Percentiles rank a stretch among this genome's conserved stretches.
Evolutionary conservation across 2,329 filamentous ascomycete species (phyloP).

Genomic region (Paraphaeosphaeria minitans): DNA sequence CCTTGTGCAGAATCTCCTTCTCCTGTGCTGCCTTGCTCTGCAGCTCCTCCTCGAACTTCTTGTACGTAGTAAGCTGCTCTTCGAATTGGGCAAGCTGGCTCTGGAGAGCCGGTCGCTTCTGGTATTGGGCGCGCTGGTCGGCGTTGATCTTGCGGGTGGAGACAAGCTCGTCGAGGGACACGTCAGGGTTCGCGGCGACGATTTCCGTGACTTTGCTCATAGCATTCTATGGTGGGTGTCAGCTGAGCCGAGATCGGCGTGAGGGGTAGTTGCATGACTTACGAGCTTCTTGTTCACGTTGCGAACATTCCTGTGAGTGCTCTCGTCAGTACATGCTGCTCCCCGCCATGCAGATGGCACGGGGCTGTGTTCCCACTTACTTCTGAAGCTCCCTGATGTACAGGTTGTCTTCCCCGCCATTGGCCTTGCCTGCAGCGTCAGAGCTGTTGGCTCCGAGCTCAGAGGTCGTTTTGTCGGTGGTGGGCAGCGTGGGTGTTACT

Average conservation of each 20-base stretch:
- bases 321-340: conserved; percentile 22
- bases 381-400: conserved; percentile 91
- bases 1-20: conserved; percentile 60
- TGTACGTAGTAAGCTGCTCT: conserved; percentile 75
- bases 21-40: conserved; percentile 63
- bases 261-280: conserved; percentile 47
- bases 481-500: conserved; percentile 51
- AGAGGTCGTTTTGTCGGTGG: conserved; percentile 42
- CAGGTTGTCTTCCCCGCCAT: conserved; percentile 71
- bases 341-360: conserved; percentile 8
- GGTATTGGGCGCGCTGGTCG: conserved; percentile 77
- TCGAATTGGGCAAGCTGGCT: conserved; percentile 71
- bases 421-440: conserved; percentile 49
- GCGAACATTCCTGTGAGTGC: conserved; percentile 73
- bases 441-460: conserved; percentile 38
- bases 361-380: conserved; percentile 58
- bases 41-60: conserved; percentile 76
- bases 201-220: conserved; percentile 74
- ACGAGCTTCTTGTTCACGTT: conserved; percentile 95
- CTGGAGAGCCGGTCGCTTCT: conserved; percentile 76
- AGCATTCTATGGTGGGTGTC: conserved; percentile 59
- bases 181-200: conserved; percentile 70
- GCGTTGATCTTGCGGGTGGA: conserved; percentile 74
- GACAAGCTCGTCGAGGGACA: conserved; percentile 75
- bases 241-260: conserved; percentile 21